Conservation (phyloP, 2,329 filamentous ascomycete genomes). For the Arthroderma sp. region DNA sequence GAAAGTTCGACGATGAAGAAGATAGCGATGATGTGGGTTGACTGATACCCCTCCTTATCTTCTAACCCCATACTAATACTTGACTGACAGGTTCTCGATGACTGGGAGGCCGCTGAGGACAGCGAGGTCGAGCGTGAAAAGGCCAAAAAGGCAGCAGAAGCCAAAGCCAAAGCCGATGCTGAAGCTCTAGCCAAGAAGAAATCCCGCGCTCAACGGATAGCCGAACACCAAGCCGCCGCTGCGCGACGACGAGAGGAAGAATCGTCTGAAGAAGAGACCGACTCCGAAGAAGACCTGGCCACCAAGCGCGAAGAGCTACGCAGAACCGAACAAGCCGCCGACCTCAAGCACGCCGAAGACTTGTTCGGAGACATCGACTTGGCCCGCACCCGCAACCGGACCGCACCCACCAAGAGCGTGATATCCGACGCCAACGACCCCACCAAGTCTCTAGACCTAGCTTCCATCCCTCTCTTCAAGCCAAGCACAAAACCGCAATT, state of each 20-base stretch:
- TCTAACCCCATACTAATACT: background rate
- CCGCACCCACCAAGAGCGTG: slow-evolving; percentile 53
- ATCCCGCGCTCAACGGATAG: slow-evolving; percentile 71
- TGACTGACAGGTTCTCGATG: slow-evolving; percentile 64
- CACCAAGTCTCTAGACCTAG: slow-evolving; percentile 67
- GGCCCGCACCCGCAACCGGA: slow-evolving; percentile 49
- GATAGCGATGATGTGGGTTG: slow-evolving; percentile 61
- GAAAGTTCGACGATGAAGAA: slow-evolving; percentile 90
- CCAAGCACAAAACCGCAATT: slow-evolving; percentile 81
- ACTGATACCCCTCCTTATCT: slow-evolving; percentile 3
- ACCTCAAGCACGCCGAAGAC: slow-evolving; percentile 80
- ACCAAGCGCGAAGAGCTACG: slow-evolving; percentile 62
- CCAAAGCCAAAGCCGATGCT: slow-evolving; percentile 78
- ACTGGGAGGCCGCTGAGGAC: slow-evolving; percentile 94
- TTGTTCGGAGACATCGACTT: slow-evolving; percentile 69
- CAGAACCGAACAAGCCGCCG: slow-evolving; percentile 71
- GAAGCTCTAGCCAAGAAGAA: slow-evolving; percentile 86
- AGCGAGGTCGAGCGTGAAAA: slow-evolving; percentile 96
- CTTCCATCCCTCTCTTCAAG: slow-evolving; percentile 71
- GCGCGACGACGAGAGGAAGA: slow-evolving; percentile 47
- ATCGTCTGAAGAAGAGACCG: slow-evolving; percentile 40
- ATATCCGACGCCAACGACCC: slow-evolving; percentile 58
- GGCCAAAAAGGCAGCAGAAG: slow-evolving; percentile 71
- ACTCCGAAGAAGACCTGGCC: slow-evolving; percentile 62
- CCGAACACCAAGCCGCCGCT: slow-evolving; percentile 59